Conservation (phyloP, 2,329 filamentous ascomycete species). For the Diaporthe citrichinensis region DNA sequence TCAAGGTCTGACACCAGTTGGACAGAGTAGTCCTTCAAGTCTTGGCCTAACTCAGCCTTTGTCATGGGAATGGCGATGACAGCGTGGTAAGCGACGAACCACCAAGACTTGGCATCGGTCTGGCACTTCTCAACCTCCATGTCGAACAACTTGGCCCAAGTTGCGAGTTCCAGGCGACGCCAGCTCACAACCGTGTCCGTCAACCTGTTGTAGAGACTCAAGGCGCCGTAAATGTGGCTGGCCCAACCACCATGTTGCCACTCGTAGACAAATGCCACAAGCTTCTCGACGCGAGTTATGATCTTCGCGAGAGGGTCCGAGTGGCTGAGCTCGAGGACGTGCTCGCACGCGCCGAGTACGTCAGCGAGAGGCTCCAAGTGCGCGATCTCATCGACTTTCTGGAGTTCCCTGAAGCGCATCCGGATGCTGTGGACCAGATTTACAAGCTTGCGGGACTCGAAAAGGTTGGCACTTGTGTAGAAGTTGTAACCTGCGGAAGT, state of each 20-base stretch:
- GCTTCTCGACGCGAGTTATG: constrained; percentile 87
- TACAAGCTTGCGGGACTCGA: constrained; percentile 82
- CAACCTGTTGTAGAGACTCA: constrained; percentile 79
- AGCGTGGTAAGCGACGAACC: constrained; percentile 95
- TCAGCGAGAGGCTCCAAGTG: constrained; percentile 85
- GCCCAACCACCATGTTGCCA: constrained; percentile 93
- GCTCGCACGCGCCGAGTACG: constrained; percentile 80
- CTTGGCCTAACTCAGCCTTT: constrained; percentile 70
- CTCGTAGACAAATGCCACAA: constrained; percentile 88
- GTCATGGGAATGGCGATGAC: constrained; percentile 82
- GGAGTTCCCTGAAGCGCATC: constrained; percentile 79
- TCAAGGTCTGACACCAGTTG: constrained; percentile 83
- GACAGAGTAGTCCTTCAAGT: constrained; percentile 74
- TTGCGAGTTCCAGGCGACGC: constrained; percentile 91
- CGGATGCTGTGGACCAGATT: constrained; percentile 78
- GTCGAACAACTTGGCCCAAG: constrained; percentile 91
- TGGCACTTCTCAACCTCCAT: constrained; percentile 83
- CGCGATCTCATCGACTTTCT: constrained; percentile 74
- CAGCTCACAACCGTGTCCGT: constrained; percentile 88
- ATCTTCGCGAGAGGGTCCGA: constrained; percentile 89
- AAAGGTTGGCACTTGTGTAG: constrained; percentile 84
- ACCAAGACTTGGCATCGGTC: constrained; percentile 89
- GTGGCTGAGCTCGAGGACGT: constrained; percentile 81
- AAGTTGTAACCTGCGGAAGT: constrained; percentile 80
- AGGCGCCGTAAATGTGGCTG: constrained; percentile 81